A percentile compares a stretch with the other conserved stretches of the same genome.
Conservation (phyloP, 495 filamentous ascomycete species). For the Podospora sp. region DNA sequence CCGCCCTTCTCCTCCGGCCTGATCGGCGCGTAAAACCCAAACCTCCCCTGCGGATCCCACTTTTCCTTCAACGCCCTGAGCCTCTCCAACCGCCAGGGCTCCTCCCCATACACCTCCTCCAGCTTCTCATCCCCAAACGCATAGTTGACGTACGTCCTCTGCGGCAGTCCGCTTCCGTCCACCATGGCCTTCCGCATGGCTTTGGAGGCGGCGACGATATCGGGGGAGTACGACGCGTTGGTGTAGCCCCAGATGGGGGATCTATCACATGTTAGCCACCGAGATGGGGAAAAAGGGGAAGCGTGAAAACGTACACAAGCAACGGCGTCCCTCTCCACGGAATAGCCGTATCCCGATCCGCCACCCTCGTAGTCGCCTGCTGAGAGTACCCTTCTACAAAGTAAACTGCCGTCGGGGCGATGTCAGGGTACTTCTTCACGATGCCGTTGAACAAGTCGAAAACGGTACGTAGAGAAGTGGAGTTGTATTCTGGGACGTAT, state of each 20-base stretch:
- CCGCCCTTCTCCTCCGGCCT: too few relatives aligned
- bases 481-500: slow-evolving; percentile 42
- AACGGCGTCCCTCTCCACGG: neutral
- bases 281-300: neutral
- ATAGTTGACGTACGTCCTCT: slow-evolving; percentile 50
- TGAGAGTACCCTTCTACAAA: slow-evolving; percentile 2
- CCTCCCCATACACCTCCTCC: slow-evolving; percentile 49
- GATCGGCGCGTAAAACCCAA: slow-evolving; percentile 48
- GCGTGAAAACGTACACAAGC: neutral
- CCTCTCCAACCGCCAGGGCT: slow-evolving; percentile 45
- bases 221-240: slow-evolving; percentile 54
- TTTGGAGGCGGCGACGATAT: neutral
- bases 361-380: neutral
- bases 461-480: slow-evolving; percentile 42
- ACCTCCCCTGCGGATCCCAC: slow-evolving; percentile 37
- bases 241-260: neutral
- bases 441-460: slow-evolving; percentile 43
- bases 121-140: slow-evolving; percentile 45
- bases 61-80: slow-evolving; percentile 36
- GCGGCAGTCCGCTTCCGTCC: neutral
- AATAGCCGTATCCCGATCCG: neutral
- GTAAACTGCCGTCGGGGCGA: slow-evolving; percentile 43
- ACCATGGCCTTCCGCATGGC: neutral
- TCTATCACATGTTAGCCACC: neutral
- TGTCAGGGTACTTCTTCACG: slow-evolving; percentile 15